phyloP scores from a whole-genome alignment of 257 asterid species.

The Solanum pimpinellifolium region DNA sequence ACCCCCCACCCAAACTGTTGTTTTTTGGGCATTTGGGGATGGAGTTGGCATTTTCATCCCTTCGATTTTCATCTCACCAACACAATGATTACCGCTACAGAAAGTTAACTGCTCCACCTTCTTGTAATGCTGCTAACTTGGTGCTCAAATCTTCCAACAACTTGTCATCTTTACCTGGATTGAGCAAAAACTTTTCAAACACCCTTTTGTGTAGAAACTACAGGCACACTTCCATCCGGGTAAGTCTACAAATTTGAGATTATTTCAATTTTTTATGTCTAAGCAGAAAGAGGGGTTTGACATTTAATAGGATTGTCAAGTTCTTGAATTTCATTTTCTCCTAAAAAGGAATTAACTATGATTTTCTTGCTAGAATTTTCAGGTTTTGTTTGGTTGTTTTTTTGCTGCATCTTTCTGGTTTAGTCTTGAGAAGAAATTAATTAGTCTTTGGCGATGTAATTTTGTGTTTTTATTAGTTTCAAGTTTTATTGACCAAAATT shows the following conservation, averaged over 20 bases:
- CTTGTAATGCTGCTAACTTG: slow-evolving; percentile 8
- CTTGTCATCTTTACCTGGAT: slow-evolving; percentile 12
- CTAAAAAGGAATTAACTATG: not conserved
- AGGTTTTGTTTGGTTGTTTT: not conserved
- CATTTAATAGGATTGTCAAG: not conserved
- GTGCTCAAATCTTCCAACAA: slow-evolving; percentile 11
- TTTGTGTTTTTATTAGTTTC: not conserved
- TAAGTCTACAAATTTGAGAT: slow-evolving; percentile 6
- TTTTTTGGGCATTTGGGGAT: slow-evolving; percentile 9
- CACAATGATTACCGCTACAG: not conserved
- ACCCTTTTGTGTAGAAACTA: not conserved
- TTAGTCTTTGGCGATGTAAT: not conserved
- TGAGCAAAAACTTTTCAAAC: slow-evolving; percentile 6
- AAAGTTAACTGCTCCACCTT: slow-evolving; percentile 1
- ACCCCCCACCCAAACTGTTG: not conserved
- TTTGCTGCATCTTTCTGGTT: not conserved
- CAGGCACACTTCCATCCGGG: slow-evolving; percentile 35
- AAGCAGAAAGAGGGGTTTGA: not conserved
- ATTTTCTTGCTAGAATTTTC: not conserved
- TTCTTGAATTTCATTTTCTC: not conserved
- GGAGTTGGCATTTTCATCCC: slow-evolving; percentile 44
- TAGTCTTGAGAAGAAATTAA: not conserved
- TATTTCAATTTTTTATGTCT: not conserved
- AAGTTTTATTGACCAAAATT: not conserved
- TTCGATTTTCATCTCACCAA: slow-evolving; percentile 4